Conservation (phyloP, 257 asterid species). For the Primulina huaijiensis region DNA sequence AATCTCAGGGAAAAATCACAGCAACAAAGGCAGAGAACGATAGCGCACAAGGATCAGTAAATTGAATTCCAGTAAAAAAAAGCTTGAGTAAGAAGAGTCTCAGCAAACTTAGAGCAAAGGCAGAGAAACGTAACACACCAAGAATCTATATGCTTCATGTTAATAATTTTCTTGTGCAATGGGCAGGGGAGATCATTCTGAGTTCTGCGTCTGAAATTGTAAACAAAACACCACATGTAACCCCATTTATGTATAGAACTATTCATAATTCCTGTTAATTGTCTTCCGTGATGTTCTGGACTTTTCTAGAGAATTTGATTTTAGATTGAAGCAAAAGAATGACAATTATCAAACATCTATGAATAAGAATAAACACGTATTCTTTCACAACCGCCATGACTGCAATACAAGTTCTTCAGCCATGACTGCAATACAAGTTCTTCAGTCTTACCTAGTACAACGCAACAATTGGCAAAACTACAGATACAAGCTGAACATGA, state of each 20-base stretch:
- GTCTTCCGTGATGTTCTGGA: neutral
- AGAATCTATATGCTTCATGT: neutral
- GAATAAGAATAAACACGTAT: neutral
- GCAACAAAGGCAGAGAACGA: constrained; percentile 28
- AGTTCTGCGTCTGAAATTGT: neutral
- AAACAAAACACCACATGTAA: no score
- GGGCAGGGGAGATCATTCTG: neutral
- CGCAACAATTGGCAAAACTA: neutral
- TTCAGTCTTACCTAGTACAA: no score
- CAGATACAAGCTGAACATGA: constrained; percentile 6
- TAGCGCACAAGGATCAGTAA: constrained; percentile 18
- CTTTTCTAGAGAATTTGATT: neutral
- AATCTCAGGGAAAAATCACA: constrained; percentile 22
- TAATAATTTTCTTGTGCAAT: neutral
- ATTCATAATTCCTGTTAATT: neutral
- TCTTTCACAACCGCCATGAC: neutral
- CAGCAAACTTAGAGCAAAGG: neutral
- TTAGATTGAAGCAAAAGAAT: neutral
- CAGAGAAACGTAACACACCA: neutral
- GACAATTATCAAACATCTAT: neutral
- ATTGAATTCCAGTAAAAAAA: neutral
- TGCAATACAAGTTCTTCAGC: neutral
- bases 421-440: neutral
- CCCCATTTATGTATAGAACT: neutral
- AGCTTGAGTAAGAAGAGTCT: neutral